A percentile compares a stretch with the other conserved stretches of the same genome.
These are phyloP conservation scores for Elsinoe fawcettii DNA, from an alignment of 2,329 filamentous ascomycete species.

Conservation along the genomic window DNA sequence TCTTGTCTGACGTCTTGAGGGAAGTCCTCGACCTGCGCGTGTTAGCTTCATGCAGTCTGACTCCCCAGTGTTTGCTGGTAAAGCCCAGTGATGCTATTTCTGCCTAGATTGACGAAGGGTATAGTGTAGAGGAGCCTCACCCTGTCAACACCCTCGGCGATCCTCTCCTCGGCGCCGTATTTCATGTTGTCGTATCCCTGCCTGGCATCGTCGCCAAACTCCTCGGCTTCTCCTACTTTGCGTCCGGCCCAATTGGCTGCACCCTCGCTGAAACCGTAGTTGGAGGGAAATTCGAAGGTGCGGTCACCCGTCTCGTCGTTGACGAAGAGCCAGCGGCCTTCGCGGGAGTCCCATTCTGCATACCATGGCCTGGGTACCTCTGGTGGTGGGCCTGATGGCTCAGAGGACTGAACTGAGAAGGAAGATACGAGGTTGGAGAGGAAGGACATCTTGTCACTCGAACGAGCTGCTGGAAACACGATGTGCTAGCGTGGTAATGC, in stretches of 20 bases:
- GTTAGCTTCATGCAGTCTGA: no score
- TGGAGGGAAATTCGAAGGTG: conserved; percentile 24
- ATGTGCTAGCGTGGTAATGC: not conserved
- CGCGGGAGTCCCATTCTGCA: conserved; percentile 37
- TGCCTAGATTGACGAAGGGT: no score
- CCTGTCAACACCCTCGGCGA: not conserved
- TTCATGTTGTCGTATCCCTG: not conserved
- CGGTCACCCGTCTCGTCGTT: conserved; percentile 41
- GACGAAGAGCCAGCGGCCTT: conserved; percentile 38
- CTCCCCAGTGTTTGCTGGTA: no score
- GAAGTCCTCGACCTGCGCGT: conserved; percentile 33
- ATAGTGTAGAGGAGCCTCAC: not conserved
- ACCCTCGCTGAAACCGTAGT: conserved; percentile 25
- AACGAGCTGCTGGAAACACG: not conserved
- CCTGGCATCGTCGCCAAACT: not conserved
- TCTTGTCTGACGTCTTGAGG: conserved; percentile 30
- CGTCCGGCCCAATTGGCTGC: conserved; percentile 38
- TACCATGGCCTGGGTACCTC: conserved; percentile 38
- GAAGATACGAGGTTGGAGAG: conserved; percentile 27
- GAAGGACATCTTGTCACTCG: conserved; percentile 21
- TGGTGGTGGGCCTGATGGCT: conserved; percentile 22
- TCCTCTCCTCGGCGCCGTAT: not conserved
- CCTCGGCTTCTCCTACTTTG: conserved; percentile 22
- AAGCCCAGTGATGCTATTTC: no score
- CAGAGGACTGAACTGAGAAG: conserved; percentile 20